Percentiles rank a stretch among this genome's conserved stretches.
Evolutionary conservation across 805 yeast genomes (phyloP).

Genomic region (Zygoascus biomembranicola): DNA sequence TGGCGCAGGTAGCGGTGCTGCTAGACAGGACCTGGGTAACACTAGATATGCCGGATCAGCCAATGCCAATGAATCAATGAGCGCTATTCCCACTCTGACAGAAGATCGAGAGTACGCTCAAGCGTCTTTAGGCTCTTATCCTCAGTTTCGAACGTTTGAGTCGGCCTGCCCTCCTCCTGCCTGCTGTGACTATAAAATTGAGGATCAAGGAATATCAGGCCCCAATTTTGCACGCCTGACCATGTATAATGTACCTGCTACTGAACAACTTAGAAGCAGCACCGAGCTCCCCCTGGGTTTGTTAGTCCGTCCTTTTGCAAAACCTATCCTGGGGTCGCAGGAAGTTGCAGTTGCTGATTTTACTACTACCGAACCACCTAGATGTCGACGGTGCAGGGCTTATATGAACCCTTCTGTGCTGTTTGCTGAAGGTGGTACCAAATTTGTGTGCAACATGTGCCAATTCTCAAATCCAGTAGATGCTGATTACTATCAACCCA

Average conservation of each 20-base stretch:
- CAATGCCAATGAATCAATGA: slow-evolving; percentile 1
- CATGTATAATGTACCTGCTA: slow-evolving; percentile 74
- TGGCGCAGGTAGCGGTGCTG: background rate
- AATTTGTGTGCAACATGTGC: slow-evolving; percentile 81
- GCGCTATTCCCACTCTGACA: slow-evolving; percentile 31
- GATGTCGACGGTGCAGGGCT: slow-evolving; percentile 88
- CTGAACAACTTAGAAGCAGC: slow-evolving; percentile 57
- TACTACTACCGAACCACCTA: slow-evolving; percentile 57
- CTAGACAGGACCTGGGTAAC: background rate
- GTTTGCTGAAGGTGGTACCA: slow-evolving; percentile 48
- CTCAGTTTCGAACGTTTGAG: slow-evolving; percentile 59
- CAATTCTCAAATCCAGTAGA: slow-evolving; percentile 66
- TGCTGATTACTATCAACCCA: slow-evolving; percentile 52
- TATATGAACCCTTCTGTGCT: slow-evolving; percentile 81
- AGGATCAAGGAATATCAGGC: slow-evolving; percentile 79
- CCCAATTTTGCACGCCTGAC: slow-evolving; percentile 73
- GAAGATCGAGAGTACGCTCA: slow-evolving; percentile 27
- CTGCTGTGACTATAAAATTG: slow-evolving; percentile 56
- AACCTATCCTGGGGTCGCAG: slow-evolving; percentile 37
- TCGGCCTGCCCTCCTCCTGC: slow-evolving; percentile 79
- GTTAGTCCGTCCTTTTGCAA: slow-evolving; percentile 79
- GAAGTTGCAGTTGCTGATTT: slow-evolving; percentile 66
- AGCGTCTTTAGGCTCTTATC: slow-evolving; percentile 28
- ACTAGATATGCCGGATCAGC: slow-evolving; percentile 1
- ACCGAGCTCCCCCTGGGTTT: slow-evolving; percentile 78